Evolutionary conservation across 2,329 filamentous ascomycete genomes (phyloP), one percentile per base, ranked within the genome.

Genomic region (Microsporum canis): DNA sequence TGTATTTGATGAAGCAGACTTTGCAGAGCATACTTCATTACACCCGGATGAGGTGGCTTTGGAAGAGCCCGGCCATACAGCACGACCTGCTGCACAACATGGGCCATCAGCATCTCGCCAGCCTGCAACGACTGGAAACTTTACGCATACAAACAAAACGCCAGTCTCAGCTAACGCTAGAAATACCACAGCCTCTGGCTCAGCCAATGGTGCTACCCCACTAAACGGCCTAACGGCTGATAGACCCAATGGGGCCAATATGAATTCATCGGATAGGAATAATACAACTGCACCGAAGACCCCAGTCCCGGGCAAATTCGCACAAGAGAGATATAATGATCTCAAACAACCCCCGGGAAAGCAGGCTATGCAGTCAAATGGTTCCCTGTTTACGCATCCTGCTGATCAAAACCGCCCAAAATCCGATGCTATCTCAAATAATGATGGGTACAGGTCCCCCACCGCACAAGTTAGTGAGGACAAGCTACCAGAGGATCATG

Each of bases 11-110:
- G 87, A 89, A 73, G 86, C 83, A 58, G 88, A 91, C 71, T 90
- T 91, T 69, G 84, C 82, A 57, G 85, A 88, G 5, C 76, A 80
- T 7, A 81, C 88, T 64, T 83, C 87, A 33, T 86, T 82, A 23
- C 86, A 91, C 68, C 88, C 88, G 3, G 88, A 94, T 70, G 89
- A 92, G 70, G 80, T 92, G n/a, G 74, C 81, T 34, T 73, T 91
- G 56, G 78, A 76, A 8, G 65, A 70, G 68, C 41, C 68, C 67
- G 14, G 66, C 65, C 1, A 66, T 69, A 23, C 68, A 67, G 39
- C 63, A 33, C 63, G 63, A 3, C 41, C 58, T 33, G n/a, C 27
- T 27, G 14, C 33, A 6, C 39, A 62, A 45, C 53, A 45, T 41
- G 43, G 38, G 14, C 36, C 34, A 41, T 14, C 33, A 36, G 17